These are phyloP conservation scores for Arachis monticola DNA, from an alignment of 331 rosid species.

Conservation along the genomic window DNA sequence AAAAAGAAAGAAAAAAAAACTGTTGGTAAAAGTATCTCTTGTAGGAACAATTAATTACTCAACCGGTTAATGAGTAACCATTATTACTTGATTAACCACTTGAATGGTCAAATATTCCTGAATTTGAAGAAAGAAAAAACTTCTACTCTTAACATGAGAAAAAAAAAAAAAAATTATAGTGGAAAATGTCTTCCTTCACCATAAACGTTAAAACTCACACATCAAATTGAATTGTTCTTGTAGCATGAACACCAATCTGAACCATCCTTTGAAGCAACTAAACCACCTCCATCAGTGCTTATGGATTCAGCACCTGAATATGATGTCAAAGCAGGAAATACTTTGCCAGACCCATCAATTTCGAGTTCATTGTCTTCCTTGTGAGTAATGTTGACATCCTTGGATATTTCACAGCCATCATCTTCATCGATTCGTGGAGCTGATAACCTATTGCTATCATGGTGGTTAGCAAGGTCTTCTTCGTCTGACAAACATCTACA, in stretches of 20 bases:
- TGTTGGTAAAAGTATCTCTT: conserved; percentile 1
- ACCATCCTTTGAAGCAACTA: conserved; percentile 75
- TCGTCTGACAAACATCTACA: conserved; percentile 91
- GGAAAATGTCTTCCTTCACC: conserved; percentile 28
- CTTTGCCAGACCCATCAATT: conserved; percentile 37
- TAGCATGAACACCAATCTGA: conserved; percentile 69
- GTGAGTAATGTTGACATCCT: conserved; percentile 35
- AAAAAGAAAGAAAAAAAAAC: background rate
- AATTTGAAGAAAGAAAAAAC: conserved; percentile 4
- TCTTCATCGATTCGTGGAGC: conserved; percentile 44
- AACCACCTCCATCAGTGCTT: conserved; percentile 70
- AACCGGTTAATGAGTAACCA: conserved; percentile 34
- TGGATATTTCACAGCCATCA: conserved; percentile 33
- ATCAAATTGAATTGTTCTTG: conserved; percentile 60
- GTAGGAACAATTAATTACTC: conserved; percentile 33
- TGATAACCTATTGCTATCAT: conserved; percentile 37
- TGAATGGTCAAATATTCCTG: conserved; percentile 27
- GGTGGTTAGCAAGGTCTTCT: conserved; percentile 50
- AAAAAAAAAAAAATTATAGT: background rate
- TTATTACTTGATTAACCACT: conserved; percentile 32
- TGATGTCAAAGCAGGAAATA: conserved; percentile 34
- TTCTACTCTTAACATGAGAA: conserved; percentile 11
- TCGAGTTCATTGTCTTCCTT: conserved; percentile 40
- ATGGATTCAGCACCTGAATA: conserved; percentile 69
- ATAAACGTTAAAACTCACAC: conserved; percentile 40